Base-by-base conservation (phyloP, 2,329 filamentous ascomycete species). In the Thielaviopsis punctulata region DNA sequence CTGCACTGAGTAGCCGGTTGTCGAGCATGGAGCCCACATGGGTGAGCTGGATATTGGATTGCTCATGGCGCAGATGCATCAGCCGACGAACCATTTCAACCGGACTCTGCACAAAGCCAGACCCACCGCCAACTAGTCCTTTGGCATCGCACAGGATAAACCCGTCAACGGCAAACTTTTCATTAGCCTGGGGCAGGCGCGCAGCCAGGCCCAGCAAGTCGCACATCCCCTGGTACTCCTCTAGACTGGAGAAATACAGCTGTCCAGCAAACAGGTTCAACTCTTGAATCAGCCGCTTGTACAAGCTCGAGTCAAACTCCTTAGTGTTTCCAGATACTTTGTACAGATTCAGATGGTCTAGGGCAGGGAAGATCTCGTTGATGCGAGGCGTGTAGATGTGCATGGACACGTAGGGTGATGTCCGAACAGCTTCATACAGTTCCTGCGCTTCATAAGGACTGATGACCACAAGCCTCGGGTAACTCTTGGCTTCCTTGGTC, bases 211-310 rank as follows among this genome's bases (percentile, higher is more conserved):
- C 73, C 0, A 84, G 63, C 41, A 70, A 71, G 1, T 65, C 60
- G 55, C 77, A 81, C 0, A 73, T 59, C 1, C 65, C 60, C 0
- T 61, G 56, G 56, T 86, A 87, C 51, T 84, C 73, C 0, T 64
- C 54, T 44, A 69, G 75, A 0, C 67, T 70, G 0, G 60, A 62
- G 9, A 86, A 66, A 57, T 86, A 86, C 0, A 86, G 67, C 52
- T 83, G 79, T 0, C 82, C 83, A 0, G 83, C 68, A 52, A 87
- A 86, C 0, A 86, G 63, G 44, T 82, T 81, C 0, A 86, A 68
- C 52, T 76, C 68, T 0, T 68, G 63, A 0, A 65, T 61, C 0
- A 75, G 59, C 4, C 30, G 10, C 2, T 36, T 15, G 13, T 36
- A 36, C 2, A 15, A n/a, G 9, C 0, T 49, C n/a, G 0, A 12